Evolutionary conservation across 306 rosid genomes (phyloP), one percentile per base, ranked within the genome.

Genomic region (Quercus mongolica): DNA sequence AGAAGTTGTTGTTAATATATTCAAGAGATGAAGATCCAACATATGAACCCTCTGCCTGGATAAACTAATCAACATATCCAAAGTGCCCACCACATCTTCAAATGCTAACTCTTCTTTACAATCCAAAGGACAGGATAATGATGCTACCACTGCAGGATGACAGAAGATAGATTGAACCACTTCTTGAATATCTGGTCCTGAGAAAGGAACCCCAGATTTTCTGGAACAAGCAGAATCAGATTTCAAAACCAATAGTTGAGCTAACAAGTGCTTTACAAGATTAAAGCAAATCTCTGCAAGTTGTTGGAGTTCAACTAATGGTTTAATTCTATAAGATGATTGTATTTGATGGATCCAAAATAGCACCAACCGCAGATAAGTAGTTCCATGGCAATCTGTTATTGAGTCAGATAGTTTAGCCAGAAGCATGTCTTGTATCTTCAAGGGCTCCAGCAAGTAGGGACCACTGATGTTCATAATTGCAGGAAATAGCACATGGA

Each of bases 401-500:
- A 44, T 57, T 41, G 79, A 73, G 82, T 82, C 88, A 9, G 89
- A 84, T 82, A 87, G 82, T 82, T 95, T 91, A 52, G 82, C 80
- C 74, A 86, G 82, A 80, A 95, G 90, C 64, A 87, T 79, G 74
- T 86, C 86, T 82, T 71, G 89, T 67, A 92, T 88, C 74, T 86
- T 86, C 46, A 80, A 77, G 71, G 87, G 86, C 67, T 85, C 86
- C 14, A 84, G 74, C 31, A 72, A 20, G 73, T 3, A 64, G 84
- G 79, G 86, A 78, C 87, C 86, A 71, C 58, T 77, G 74, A 74
- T 78, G 82, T 86, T 87, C 94, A 94, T 91, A 73, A 87, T 68
- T 72, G 97, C 92, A 64, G 94, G 86, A 79, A 92, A 90, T 65
- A 92, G 46, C 78, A 94, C 92, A 84, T 90, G 92, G 88, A 92